Base-by-base conservation (phyloP, 441 rosid genomes). In the Gossypium lobatum region DNA sequence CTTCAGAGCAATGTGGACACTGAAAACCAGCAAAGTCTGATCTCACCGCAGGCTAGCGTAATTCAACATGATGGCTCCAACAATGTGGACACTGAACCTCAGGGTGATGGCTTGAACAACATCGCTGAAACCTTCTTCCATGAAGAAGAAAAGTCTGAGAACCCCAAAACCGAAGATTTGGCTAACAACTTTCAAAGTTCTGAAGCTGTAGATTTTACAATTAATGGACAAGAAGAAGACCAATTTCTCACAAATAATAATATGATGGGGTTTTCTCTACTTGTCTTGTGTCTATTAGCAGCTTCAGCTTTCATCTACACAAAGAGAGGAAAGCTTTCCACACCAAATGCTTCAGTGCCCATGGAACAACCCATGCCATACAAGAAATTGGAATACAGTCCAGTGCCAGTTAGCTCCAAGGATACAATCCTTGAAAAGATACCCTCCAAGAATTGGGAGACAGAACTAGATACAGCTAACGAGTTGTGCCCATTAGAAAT, bases 401-500 rank as follows among this genome's bases (percentile, higher is more conserved):
- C 86, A 31, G 55, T 71, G 50, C 53, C 83, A 69, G 68, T 59
- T 28, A 20, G 75, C 21, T 75, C 60, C 48, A 85, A 76, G 71
- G 80, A 74, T 62, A 61, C 75, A 61, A 59, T 73, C 58, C 80
- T 60, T 45, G 85, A 78, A 77, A 83, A 72, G 82, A 31, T 71
- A 14, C 71, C 81, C 75, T 77, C 86, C 8, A 61, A 77, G 62
- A 78, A 80, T 60, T 76, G 79, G 79, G 83, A 78, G 61, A 82
- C 82, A 17, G 87, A 83, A 26, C 85, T 84, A 11, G 89, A 77
- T 16, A 75, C 83, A 53, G 64, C 63, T 13, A 85, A 76, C 50
- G 83, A 84, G 72, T 80, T 87, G 16, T 81, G 90, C 78, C 88
- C 94, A 74, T 85, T 94, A n/a, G 94, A 84, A 82, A 86, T 82